Evolutionary conservation across 768 basidiomycete species (phyloP).

Genomic region (Pisolithus sp.): DNA sequence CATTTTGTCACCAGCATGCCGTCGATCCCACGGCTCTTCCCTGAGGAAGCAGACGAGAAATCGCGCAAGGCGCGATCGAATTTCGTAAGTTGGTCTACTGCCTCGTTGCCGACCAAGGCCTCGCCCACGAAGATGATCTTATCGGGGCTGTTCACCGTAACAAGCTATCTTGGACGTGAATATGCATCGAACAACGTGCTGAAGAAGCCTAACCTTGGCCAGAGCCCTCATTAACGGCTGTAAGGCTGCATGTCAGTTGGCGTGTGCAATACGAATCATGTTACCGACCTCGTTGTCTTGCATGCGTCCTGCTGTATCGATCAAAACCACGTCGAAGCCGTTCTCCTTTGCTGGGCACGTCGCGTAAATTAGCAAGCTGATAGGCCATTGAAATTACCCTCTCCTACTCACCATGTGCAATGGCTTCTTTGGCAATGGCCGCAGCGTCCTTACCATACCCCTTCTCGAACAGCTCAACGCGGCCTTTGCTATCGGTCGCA

Average conservation of each 20-base stretch:
- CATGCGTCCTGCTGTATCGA: slow-evolving; percentile 98
- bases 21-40: slow-evolving; percentile 87
- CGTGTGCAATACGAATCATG: background rate
- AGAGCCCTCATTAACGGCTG: slow-evolving; percentile 96
- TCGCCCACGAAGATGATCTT: slow-evolving; percentile 98
- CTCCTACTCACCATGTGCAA: slow-evolving; percentile 68
- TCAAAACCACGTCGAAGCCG: slow-evolving; percentile 92
- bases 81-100: slow-evolving; percentile 94
- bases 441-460: slow-evolving; percentile 99
- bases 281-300: slow-evolving; percentile 89
- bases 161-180: slow-evolving; percentile 50
- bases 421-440: slow-evolving; percentile 93
- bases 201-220: slow-evolving; percentile 61
- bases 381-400: background rate
- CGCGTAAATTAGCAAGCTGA: background rate
- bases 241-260: slow-evolving; percentile 6
- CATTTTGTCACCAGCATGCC: slow-evolving; percentile 99
- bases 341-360: slow-evolving; percentile 65
- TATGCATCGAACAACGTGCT: background rate
- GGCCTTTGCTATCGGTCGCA: slow-evolving; percentile 59
- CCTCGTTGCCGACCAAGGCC: slow-evolving; percentile 97
- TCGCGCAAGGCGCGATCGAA: slow-evolving; percentile 93
- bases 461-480: slow-evolving; percentile 90
- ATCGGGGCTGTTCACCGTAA: slow-evolving; percentile 90
- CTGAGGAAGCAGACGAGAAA: slow-evolving; percentile 67